Base-by-base conservation (phyloP, 2,329 filamentous ascomycete genomes). In the Sarocladiaceae sp. region DNA sequence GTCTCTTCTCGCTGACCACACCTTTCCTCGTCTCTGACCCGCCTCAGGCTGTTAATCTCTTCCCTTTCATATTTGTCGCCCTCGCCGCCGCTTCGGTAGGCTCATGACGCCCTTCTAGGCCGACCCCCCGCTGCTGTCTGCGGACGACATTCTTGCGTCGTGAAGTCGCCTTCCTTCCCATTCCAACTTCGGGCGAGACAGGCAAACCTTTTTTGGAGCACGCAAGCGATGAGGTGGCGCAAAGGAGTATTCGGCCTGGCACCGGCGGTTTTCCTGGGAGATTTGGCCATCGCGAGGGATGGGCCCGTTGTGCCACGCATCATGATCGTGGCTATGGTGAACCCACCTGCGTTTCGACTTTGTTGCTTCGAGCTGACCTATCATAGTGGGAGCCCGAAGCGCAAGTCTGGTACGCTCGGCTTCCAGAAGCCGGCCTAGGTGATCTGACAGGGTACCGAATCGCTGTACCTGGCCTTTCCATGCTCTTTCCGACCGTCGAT, bases 401-500 rank as follows among this genome's bases (percentile, higher is more conserved):
- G 7, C 63, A 74, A 24, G 65, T 74, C 27, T 88, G 80, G 82
- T 78, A 79, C 57, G 57, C 65, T 10, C 76, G 76, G 32, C 62
- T 76, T 29, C 57, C 66, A 1, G 52, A 50, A 12, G 63, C 65
- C 24, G 64, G 64, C 1, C 60, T 76, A 47, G 82, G 67, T 50
- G 65, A 82, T 55, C 64, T 86, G 15, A 62, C 76, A 0, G 73
- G 72, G 1, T 63, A 70, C 31, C 78, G 79, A 49, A 67, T 84
- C 52, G 70, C 76, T 3, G 58, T 80, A 1, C 74, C 79, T 0
- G 82, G 82, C 1, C 67, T 85, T 10, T 85, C 80, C 1, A 79
- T 82, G 55, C 61, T 83, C 2, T 86, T 75, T 56, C 82, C 82
- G 0, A 63, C 75, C 15, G 73, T 80, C 1, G 77, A 82, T 58